A percentile compares a stretch with the other conserved stretches of the same genome.
Evolutionary conservation across 352 stramenopile species (phyloP).

Genomic region (Phytophthora citricola): DNA sequence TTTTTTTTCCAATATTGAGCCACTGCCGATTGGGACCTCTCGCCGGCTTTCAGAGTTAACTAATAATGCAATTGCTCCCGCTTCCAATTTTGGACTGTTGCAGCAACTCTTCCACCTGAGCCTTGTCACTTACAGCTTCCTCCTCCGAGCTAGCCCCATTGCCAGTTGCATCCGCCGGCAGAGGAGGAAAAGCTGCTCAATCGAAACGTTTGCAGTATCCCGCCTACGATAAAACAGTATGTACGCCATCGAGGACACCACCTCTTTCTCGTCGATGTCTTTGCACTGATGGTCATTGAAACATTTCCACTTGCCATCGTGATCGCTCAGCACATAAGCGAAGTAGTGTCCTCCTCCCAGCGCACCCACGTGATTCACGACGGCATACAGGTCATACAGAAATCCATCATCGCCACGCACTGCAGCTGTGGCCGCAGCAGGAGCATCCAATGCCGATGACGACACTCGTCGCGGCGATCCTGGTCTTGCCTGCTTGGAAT

Average conservation of each 20-base stretch:
- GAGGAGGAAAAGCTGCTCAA: conserved; percentile 82
- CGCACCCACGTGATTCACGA: conserved; percentile 98
- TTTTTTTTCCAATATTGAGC: neutral
- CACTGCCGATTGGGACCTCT: neutral
- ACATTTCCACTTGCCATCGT: conserved; percentile 96
- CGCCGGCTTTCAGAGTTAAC: conserved; percentile 38
- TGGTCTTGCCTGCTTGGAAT: conserved; percentile 13
- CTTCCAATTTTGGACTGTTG: conserved; percentile 67
- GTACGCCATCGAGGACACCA: conserved; percentile 89
- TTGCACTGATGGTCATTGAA: conserved; percentile 97
- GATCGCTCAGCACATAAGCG: conserved; percentile 82
- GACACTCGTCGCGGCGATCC: conserved; percentile 23
- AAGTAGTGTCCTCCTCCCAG: conserved; percentile 97
- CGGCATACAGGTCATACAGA: conserved; percentile 97
- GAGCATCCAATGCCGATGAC: conserved; percentile 57
- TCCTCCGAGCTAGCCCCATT: conserved; percentile 38
- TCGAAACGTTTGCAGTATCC: conserved; percentile 66
- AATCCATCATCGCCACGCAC: conserved; percentile 61
- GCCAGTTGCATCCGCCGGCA: conserved; percentile 37
- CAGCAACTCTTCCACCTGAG: conserved; percentile 73
- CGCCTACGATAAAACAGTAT: conserved; percentile 92
- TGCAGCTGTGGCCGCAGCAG: conserved; percentile 62
- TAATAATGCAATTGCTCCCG: conserved; percentile 64
- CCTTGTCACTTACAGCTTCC: conserved; percentile 55
- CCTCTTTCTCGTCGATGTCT: conserved; percentile 88